Base-by-base conservation (phyloP, 2,329 filamentous ascomycete species). In the Nothophaeocryptopus gaeumannii region DNA sequence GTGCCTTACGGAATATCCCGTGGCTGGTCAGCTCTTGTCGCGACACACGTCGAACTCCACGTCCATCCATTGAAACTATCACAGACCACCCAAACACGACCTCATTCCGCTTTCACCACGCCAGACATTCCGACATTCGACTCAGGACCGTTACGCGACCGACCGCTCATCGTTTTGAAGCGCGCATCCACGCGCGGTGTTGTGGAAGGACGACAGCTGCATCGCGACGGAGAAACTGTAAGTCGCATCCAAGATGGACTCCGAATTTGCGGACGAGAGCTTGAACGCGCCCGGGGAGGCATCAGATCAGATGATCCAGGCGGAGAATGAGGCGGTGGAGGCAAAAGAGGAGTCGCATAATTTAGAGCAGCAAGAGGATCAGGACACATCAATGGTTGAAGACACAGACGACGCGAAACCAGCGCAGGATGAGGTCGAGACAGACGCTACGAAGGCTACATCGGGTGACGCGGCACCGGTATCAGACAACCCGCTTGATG, bases 401-500 rank as follows among this genome's bases (percentile, higher is more conserved):
- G 63, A 63, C 45, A 53, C 53, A 35, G 58, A 58, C 8, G 58
- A 61, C 20, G 43, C 53, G 34, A 47, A 63, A 54, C 36, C 52
- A 54, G 37, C 55, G 20, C 50, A 49, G 33, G 33, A 16, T 34
- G 20, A 20, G 7, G 20, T 3, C 20, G 20, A 26, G 20, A 26
- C 20, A 26, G 42, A 38, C 5, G 42, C 44, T n/a, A 20, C 37
- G 33, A 41, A 55, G 40, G 13, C 55, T n/a, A 32, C 43, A 31
- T 53, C 60, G 36, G 50, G 43, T 12, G 50, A 53, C 14, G 39
- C 55, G n/a, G 56, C 54, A n/a, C 50, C 56, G 31, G 51, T 65
- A 12, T 71, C 68, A 20, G 68, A 70, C 56, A 70, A 71, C 45
- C 68, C 68, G 13, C 61, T 70, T 12, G 66, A 69, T 60, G 66